Conservation (phyloP, 768 basidiomycete genomes). For the Leccinellum luteum region DNA sequence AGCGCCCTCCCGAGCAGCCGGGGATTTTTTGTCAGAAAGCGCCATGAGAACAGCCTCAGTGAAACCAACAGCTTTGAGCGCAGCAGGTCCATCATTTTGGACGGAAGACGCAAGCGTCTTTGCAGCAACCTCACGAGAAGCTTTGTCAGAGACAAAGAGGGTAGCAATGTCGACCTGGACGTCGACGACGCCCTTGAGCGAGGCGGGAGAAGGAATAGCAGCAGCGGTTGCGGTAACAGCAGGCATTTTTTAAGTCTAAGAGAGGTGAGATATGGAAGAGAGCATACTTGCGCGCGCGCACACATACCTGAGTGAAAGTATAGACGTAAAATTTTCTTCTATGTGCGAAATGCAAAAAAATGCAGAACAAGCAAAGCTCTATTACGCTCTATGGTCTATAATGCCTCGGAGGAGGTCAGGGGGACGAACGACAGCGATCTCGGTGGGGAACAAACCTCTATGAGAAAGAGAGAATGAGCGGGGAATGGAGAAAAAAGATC, state of each 20-base stretch:
- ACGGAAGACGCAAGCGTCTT: constrained; percentile 66
- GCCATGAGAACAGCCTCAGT: constrained; percentile 76
- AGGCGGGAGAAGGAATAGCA: constrained; percentile 58
- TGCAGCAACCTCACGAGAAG: constrained; percentile 70
- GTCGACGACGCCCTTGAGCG: constrained; percentile 68
- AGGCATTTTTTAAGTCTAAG: constrained; percentile 70
- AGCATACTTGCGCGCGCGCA: neutral
- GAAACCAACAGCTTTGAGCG: constrained; percentile 69
- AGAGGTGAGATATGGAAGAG: neutral
- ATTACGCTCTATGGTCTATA: constrained; percentile 44
- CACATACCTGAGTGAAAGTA: constrained; percentile 40
- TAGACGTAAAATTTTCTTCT: constrained; percentile 35
- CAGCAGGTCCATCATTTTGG: constrained; percentile 82
- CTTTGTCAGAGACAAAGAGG: constrained; percentile 85
- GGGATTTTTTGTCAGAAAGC: constrained; percentile 92
- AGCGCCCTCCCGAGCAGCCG: constrained; percentile 87
- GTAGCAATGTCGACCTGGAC: constrained; percentile 68
- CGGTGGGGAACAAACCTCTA: constrained; percentile 32
- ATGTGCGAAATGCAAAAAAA: constrained; percentile 40
- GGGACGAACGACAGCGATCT: neutral
- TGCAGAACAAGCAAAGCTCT: constrained; percentile 65
- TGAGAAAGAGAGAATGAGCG: constrained; percentile 27
- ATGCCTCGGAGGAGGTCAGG: constrained; percentile 31
- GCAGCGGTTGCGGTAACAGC: constrained; percentile 67
- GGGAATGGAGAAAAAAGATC: constrained; percentile 25